Evolutionary conservation across 257 asterid species (phyloP).

Genomic region (Verbena officinalis): DNA sequence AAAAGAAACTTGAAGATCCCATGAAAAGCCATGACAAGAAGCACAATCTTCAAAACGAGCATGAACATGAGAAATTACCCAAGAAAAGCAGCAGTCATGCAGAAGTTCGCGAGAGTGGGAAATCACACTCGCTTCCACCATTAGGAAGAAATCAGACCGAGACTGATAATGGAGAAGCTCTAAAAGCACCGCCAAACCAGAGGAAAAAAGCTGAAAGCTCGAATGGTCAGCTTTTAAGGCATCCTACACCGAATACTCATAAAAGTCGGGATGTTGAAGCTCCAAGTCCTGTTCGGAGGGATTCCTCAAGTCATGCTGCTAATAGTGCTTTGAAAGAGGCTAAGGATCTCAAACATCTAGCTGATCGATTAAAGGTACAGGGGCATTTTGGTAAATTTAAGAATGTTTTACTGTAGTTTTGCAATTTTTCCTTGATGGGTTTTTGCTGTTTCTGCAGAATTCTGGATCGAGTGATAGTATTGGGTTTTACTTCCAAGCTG

Average conservation of each 20-base stretch:
- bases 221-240: constrained; percentile 55
- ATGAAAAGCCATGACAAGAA: constrained; percentile 46
- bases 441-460: constrained; percentile 57
- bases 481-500: constrained; percentile 84
- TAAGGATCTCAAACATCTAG: constrained; percentile 89
- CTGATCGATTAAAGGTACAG: constrained; percentile 90
- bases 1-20: constrained; percentile 45
- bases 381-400: constrained; percentile 27
- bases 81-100: constrained; percentile 49
- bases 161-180: constrained; percentile 52
- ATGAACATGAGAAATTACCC: constrained; percentile 50
- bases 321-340: constrained; percentile 90
- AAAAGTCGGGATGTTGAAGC: constrained; percentile 68
- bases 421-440: constrained; percentile 21
- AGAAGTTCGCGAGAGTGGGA: constrained; percentile 58
- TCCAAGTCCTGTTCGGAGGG: constrained; percentile 83
- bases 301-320: constrained; percentile 83
- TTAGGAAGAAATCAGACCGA: constrained; percentile 64
- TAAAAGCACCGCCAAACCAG: constrained; percentile 50
- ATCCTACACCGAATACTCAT: constrained; percentile 59
- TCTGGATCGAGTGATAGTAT: constrained; percentile 82
- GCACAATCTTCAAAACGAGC: constrained; percentile 48
- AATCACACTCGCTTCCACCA: constrained; percentile 77
- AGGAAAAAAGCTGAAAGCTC: constrained; percentile 62
- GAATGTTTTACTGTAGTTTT: constrained; percentile 14